These are phyloP conservation scores for Flaveria floridana DNA, from an alignment of 140 eudicot genomes.

Conservation along the genomic window DNA sequence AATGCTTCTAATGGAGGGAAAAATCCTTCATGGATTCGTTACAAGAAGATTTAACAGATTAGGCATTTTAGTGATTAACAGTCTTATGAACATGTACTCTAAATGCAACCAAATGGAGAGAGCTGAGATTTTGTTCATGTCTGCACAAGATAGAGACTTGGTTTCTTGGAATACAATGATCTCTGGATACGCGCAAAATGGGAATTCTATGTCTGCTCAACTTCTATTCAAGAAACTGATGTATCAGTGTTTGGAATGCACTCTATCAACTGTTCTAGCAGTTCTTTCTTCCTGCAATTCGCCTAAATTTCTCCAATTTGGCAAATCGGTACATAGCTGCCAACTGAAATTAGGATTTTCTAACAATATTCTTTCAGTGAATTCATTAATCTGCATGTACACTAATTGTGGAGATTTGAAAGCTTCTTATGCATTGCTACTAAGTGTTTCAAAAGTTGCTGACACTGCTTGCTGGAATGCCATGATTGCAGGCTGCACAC, in stretches of 20 bases:
- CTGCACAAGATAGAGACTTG: conserved; percentile 43
- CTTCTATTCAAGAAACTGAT: conserved; percentile 47
- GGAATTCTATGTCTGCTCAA: conserved; percentile 43
- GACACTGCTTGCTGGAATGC: conserved; percentile 61
- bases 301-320: conserved; percentile 45
- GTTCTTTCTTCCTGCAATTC: conserved; percentile 55
- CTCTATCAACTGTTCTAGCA: conserved; percentile 53
- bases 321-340: conserved; percentile 58
- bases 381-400: conserved; percentile 62
- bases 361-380: conserved; percentile 40
- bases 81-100: conserved; percentile 64
- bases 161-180: conserved; percentile 72
- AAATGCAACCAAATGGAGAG: conserved; percentile 43
- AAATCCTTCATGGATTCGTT: conserved; percentile 45
- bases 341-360: conserved; percentile 53
- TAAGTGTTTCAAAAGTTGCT: conserved; percentile 24
- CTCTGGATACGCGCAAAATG: conserved; percentile 60
- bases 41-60: conserved; percentile 34
- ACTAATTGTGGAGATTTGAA: conserved; percentile 50
- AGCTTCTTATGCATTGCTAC: conserved; percentile 44
- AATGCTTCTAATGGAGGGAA: conserved; percentile 49
- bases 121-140: conserved; percentile 41
- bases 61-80: conserved; percentile 35
- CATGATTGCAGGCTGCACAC: conserved; percentile 53
- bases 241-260: conserved; percentile 33